Conservation (phyloP, 345 rosid genomes). For the Sapria himalayana region DNA sequence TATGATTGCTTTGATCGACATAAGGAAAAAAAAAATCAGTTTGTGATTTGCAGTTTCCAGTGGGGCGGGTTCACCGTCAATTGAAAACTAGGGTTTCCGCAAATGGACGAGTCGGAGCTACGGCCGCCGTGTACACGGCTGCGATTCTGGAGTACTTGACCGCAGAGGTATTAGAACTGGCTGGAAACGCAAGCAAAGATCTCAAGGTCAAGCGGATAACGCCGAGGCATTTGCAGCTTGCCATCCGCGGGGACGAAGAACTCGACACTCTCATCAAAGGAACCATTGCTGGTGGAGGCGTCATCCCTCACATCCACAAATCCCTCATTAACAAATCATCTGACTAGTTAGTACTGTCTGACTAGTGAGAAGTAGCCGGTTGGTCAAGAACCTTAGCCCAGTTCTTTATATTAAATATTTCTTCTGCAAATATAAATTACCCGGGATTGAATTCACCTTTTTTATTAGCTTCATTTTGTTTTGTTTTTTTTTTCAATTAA, state of each 20-base stretch:
- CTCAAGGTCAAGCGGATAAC: slow-evolving; percentile 52
- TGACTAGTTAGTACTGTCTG: no score
- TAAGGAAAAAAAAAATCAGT: no score
- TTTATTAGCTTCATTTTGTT: no score
- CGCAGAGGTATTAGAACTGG: slow-evolving; percentile 48
- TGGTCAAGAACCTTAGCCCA: no score
- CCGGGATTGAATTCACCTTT: no score
- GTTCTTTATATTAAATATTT: no score
- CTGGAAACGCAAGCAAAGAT: slow-evolving; percentile 63
- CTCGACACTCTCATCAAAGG: slow-evolving; percentile 63
- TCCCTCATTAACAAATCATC: slow-evolving; percentile 53
- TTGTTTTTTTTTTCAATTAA: no score
- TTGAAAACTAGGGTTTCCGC: slow-evolving; percentile 45
- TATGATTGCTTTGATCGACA: no score
- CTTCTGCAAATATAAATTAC: no score
- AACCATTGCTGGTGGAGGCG: slow-evolving; percentile 69
- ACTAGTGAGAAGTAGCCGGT: no score
- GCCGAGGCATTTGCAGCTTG: slow-evolving; percentile 52
- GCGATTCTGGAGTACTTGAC: slow-evolving; percentile 51
- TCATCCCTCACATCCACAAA: slow-evolving; percentile 61
- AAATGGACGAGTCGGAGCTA: slow-evolving; percentile 55
- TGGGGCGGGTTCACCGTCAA: slow-evolving; percentile 46
- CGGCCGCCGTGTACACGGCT: slow-evolving; percentile 52
- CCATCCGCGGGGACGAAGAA: slow-evolving; percentile 53
- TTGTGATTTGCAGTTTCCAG: slow-evolving; percentile 33